Evolutionary conservation across 2,329 filamentous ascomycete species (phyloP).

Genomic region (Aspergillus alliaceus): DNA sequence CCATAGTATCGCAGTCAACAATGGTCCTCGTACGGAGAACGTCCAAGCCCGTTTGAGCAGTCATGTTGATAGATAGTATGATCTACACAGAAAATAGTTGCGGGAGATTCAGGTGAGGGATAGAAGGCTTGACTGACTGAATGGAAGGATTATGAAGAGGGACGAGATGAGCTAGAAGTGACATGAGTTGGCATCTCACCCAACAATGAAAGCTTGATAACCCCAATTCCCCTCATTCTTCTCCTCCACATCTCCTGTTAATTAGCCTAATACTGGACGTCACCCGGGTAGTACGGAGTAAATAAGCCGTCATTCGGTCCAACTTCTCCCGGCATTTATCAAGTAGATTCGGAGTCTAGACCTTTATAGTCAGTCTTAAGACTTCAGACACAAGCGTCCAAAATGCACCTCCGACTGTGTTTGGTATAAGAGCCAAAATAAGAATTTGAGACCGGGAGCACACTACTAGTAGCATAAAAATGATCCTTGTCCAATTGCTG

Average conservation of each 20-base stretch:
- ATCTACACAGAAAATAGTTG: background rate
- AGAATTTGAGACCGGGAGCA: no score
- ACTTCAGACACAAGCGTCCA: no score
- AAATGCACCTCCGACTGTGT: no score
- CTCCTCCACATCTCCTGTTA: background rate
- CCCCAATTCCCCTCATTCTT: background rate
- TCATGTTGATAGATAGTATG: slow-evolving; percentile 16
- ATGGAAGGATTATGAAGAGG: background rate
- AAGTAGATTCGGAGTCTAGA: background rate
- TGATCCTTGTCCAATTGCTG: no score
- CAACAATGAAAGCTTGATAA: slow-evolving; percentile 1
- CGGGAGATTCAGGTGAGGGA: background rate
- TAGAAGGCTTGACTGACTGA: background rate
- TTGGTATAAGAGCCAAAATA: no score
- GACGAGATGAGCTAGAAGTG: background rate
- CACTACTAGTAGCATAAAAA: no score
- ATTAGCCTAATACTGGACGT: background rate
- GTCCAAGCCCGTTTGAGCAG: slow-evolving; percentile 35
- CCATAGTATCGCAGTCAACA: slow-evolving; percentile 55
- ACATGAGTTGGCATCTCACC: background rate
- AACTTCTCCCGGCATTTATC: background rate
- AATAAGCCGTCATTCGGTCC: background rate
- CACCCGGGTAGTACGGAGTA: background rate
- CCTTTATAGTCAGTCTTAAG: no score
- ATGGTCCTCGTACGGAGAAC: slow-evolving; percentile 45